Conservation (phyloP, 2,329 filamentous ascomycete genomes). For the Purpureocillium takamizusanense region DNA sequence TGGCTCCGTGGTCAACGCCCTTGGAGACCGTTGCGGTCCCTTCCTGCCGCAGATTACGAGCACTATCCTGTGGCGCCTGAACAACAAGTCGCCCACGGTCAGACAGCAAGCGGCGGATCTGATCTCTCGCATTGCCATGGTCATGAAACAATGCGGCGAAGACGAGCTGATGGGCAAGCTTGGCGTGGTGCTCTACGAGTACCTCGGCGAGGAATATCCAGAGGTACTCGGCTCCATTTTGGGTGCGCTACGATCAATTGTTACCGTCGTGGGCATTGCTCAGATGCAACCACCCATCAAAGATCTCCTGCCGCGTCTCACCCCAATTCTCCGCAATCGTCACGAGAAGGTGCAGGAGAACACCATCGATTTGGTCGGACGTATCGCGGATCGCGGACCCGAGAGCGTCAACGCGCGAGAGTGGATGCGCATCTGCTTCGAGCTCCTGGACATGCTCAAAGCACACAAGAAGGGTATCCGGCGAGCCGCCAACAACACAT, state of each 20-base stretch:
- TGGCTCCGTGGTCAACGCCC: slow-evolving; percentile 90
- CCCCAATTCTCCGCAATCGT: slow-evolving; percentile 94
- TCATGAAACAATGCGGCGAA: slow-evolving; percentile 98
- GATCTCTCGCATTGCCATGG: slow-evolving; percentile 93
- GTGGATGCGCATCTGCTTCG: slow-evolving; percentile 99
- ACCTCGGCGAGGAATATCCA: slow-evolving; percentile 95
- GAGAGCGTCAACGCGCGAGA: slow-evolving; percentile 95
- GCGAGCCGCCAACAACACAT: slow-evolving; percentile 97
- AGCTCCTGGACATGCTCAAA: slow-evolving; percentile 97
- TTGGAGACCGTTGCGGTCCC: slow-evolving; percentile 88
- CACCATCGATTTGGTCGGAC: slow-evolving; percentile 93
- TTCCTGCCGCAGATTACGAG: slow-evolving; percentile 96
- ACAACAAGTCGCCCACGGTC: slow-evolving; percentile 96
- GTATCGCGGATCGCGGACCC: slow-evolving; percentile 93
- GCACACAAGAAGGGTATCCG: slow-evolving; percentile 99
- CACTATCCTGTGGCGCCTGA: slow-evolving; percentile 90
- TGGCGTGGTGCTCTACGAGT: slow-evolving; percentile 91
- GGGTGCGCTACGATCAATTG: slow-evolving; percentile 88
- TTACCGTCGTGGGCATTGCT: slow-evolving; percentile 94
- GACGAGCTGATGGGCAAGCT: slow-evolving; percentile 94
- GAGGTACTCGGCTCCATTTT: slow-evolving; percentile 96
- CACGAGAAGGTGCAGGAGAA: slow-evolving; percentile 99
- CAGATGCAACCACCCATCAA: slow-evolving; percentile 98
- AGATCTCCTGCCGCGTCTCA: slow-evolving; percentile 87
- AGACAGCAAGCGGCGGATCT: slow-evolving; percentile 95